Base-by-base conservation (phyloP, 2,329 filamentous ascomycete genomes). In the Penicillium palitans region DNA sequence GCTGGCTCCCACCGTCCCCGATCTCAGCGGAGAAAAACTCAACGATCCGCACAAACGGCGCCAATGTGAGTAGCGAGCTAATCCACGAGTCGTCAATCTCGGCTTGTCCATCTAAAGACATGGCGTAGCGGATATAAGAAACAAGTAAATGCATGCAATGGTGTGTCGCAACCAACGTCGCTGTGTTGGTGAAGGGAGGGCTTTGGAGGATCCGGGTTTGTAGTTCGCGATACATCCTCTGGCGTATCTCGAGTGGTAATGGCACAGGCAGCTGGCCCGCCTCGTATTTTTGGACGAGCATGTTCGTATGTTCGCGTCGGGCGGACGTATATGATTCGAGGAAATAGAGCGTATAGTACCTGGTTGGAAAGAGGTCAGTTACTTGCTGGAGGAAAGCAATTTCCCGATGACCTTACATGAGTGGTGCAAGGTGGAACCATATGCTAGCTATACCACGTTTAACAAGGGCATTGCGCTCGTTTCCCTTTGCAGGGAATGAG, bases 11-110 rank as follows among this genome's bases (percentile, higher is more conserved):
- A 5, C 76, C 75, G 37, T 77, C 73, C 6, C 76, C 76, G 33
- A 78, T 78, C 55, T 78, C 76, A 0, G 76, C 76, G 2, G 76
- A 77, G 63, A 78, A 77, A 54, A 73, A 78, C 53, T 78, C 75
- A 33, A 75, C 71, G 8, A 77, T 71, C 4, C 76, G 74, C 24
- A 63, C 62, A 42, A 78, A 76, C 4, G 75, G 74, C 12, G 74
- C 75, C 6, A 74, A 60, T 2, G 74, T 73, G 19, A 78, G 72
- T 19, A 78, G 66, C 9, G 76, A 77, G 52, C 72, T 74, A 39
- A 78, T 76, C 72, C 75, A 76, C 19, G 70, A 71, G 46, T 76
- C 73, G 48, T 76, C 70, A 4, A 67, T 62, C 12, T 63, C 69
- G 4, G 63, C 65, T 24, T 53, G 50, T 7, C 33, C 48, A 25